Base-by-base conservation (phyloP, 257 asterid genomes). In the Lycium ferocissimum region DNA sequence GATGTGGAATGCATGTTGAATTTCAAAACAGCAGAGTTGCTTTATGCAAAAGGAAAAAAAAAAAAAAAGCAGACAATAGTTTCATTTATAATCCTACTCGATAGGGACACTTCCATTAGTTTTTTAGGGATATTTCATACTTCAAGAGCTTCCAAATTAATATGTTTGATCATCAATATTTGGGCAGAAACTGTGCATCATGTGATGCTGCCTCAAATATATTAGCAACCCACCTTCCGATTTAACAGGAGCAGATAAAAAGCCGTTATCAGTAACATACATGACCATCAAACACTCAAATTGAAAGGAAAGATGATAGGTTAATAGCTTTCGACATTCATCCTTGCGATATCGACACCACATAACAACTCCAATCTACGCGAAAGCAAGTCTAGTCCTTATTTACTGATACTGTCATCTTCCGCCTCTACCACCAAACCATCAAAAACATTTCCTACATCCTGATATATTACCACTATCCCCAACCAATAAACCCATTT, bases 211-310 rank as follows among this genome's bases (percentile, higher is more conserved):
- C 59, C 81, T 49, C 62, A 75, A 75, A 47, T 75, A 49, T 61
- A 75, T 72, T 22, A 26, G 81, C 61, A 75, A 49, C 81, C 14
- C 3, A 49, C 61, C 81, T 22, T 75, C 43, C 62, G 49, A 20
- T 75, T 75, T 22, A 75, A 49, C 61, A 49, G 62, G 43, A 75
- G 22, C n/a, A 22, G 26, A 75, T 12, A 75, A 73, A 37, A 75
- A 75, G 40, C n/a, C 22, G 49, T 75, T 75, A 22, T 73, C 80
- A 73, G 13, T 22, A 75, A 22, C 61, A 75, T 75, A 43, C 81
- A 10, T 22, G 61, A 20, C 8, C 81, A 75, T 49, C 43, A 75
- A 53, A 10, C 58, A 72, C 58, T 72, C 80, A 72, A 72, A 45
- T 45, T 45, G 80, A 45, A 72, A 72, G 22, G 58, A 72, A 72